Percentiles rank a stretch among this genome's conserved stretches.
Conservation (phyloP, 345 rosid species). For the Cardamine chenopodiifolia region DNA sequence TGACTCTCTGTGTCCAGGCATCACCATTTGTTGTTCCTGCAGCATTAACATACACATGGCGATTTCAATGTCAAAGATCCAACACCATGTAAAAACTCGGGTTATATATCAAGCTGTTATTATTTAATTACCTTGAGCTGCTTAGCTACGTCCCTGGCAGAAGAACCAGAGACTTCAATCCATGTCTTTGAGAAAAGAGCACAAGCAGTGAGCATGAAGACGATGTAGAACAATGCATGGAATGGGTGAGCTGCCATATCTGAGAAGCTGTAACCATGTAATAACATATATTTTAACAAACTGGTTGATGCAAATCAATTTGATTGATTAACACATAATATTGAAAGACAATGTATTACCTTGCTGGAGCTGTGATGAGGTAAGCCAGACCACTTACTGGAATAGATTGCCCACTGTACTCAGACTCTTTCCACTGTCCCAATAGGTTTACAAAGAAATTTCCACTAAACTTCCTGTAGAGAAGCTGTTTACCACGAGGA, state of each 20-base stretch:
- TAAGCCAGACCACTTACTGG: constrained; percentile 88
- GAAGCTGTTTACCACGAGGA: constrained; percentile 53
- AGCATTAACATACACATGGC: background rate
- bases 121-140: constrained; percentile 70
- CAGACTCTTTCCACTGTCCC: constrained; percentile 90
- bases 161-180: constrained; percentile 92
- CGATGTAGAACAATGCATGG: constrained; percentile 81
- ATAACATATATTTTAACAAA: constrained; percentile 4
- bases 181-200: constrained; percentile 89
- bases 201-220: constrained; percentile 81
- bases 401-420: constrained; percentile 72
- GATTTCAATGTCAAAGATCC: background rate
- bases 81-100: background rate
- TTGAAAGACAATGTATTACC: constrained; percentile 44
- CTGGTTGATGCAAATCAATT: background rate
- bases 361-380: constrained; percentile 82
- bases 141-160: constrained; percentile 84
- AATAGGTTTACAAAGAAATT: constrained; percentile 79
- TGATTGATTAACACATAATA: background rate
- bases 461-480: constrained; percentile 77
- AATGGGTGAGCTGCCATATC: constrained; percentile 94
- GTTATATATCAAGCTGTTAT: background rate
- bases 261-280: constrained; percentile 62
- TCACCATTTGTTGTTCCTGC: constrained; percentile 96
- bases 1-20: constrained; percentile 94